Percentiles rank a stretch among this genome's conserved stretches.
These are phyloP conservation scores for Benincasa hispida DNA, from an alignment of 306 rosid species.

Conservation along the genomic window DNA sequence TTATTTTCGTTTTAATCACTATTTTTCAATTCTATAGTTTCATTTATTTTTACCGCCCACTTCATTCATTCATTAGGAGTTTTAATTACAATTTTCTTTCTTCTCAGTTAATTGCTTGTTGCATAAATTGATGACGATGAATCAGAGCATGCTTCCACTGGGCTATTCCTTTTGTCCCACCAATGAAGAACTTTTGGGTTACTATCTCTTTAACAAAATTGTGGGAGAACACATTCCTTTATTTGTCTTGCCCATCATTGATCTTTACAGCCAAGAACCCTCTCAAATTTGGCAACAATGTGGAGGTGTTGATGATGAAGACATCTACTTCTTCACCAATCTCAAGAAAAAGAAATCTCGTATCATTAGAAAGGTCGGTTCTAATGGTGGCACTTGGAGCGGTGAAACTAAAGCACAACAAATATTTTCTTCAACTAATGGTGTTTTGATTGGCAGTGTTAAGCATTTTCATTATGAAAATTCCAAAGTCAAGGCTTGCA, in stretches of 20 bases:
- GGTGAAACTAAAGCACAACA: background rate
- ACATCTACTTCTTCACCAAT: background rate
- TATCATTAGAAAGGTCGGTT: background rate
- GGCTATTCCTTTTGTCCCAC: background rate
- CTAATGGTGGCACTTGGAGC: background rate
- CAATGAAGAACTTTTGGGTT: background rate
- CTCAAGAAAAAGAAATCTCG: background rate
- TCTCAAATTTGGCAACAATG: background rate
- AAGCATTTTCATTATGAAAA: background rate
- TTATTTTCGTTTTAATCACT: too few species aligned
- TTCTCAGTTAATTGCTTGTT: too few species aligned
- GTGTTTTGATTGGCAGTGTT: background rate
- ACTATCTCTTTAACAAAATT: background rate
- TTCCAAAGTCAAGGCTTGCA: background rate
- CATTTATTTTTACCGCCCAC: too few species aligned
- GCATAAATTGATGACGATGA: too few species aligned
- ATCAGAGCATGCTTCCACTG: background rate
- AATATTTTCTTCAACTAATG: background rate
- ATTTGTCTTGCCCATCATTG: background rate
- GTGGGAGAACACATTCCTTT: background rate
- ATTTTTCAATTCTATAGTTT: too few species aligned
- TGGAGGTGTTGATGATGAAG: background rate
- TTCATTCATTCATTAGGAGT: too few species aligned
- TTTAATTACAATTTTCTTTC: too few species aligned
- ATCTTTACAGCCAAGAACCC: background rate